Conservation (phyloP, 352 stramenopile genomes). For the Globisporangium echinulatum region DNA sequence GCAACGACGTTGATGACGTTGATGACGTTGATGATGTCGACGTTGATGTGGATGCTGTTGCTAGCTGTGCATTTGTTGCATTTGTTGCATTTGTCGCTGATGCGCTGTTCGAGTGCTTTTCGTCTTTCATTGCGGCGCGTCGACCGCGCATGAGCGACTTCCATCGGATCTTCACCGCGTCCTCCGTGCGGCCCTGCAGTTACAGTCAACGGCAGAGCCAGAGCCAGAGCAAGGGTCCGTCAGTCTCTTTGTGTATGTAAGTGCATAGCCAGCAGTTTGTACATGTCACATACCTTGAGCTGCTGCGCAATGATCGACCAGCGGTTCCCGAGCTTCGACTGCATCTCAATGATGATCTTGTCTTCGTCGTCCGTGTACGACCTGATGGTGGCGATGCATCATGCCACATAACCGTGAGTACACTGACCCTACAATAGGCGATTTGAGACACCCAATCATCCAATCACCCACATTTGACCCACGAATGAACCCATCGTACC, state of each 20-base stretch:
- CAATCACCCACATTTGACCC: background rate
- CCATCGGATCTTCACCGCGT: conserved; percentile 92
- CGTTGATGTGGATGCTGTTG: conserved; percentile 1
- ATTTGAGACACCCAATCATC: background rate
- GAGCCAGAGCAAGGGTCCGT: too few relatives aligned
- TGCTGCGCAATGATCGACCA: conserved; percentile 92
- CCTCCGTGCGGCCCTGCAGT: conserved; percentile 81
- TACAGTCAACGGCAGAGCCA: background rate
- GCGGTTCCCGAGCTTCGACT: conserved; percentile 87
- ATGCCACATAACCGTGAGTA: too few relatives aligned
- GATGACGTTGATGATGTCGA: conserved; percentile 2
- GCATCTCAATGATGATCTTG: conserved; percentile 90
- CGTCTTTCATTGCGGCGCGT: conserved; percentile 61
- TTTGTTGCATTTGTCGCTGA: too few relatives aligned
- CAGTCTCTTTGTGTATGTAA: background rate
- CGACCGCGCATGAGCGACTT: conserved; percentile 86
- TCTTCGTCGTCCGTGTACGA: conserved; percentile 89
- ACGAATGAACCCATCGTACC: conserved; percentile 26
- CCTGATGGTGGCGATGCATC: conserved; percentile 17
- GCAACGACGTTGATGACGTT: background rate
- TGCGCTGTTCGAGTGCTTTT: conserved; percentile 22
- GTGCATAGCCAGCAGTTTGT: background rate
- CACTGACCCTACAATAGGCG: too few relatives aligned
- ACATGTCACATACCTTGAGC: conserved; percentile 48
- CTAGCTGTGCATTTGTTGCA: background rate